Base-by-base conservation (phyloP, 371 early-diverging fungal species). In the Capillidium heterosporum region DNA sequence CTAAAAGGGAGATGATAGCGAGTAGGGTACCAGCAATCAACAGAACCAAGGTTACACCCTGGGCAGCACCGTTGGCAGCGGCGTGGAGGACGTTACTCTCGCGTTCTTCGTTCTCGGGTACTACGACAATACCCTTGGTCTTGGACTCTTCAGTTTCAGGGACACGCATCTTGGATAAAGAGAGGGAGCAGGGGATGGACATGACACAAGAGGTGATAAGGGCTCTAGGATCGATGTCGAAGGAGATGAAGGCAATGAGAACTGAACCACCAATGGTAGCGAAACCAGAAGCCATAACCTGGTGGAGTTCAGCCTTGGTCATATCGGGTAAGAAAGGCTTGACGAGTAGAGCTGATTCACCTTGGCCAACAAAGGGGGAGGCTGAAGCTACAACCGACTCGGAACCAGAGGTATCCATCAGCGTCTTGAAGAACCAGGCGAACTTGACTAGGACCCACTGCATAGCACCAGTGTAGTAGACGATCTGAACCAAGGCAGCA, bases 221-320 rank as follows among this genome's bases (percentile, higher is more conserved):
- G 31, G 79, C 74, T 40, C 77, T 69, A 24, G 82, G 72, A 51
- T 76, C 71, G 1, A 81, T 78, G 43, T 82, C 82, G 66, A 85
- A 69, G 2, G 74, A 65, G 60, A 84, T 68, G 60, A 83, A 83
- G 24, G 77, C 84, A 57, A 81, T 73, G 32, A 91, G 66, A n/a
- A 85, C 84, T n/a, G 89, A 87, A n/a, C 93, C 93, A 24, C 89
- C 78, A 59, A 87, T 80, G 55, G 91, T 91, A 23, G 90, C 81
- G 70, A 91, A 91, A 35, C 90, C 91, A 48, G 88, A 86, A n/a
- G 82, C 78, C 87, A 92, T 82, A 71, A 81, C 77, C 51, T 88
- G 78, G 67, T 91, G 91, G 59, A 92, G 63, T 68, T 92, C 93
- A 1, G 89, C 78, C 4, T 63, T 67, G 24, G 93, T 92, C 87